Evolutionary conservation across 129 eudicot genomes (phyloP).

Genomic region (Chrysanthemum seticuspe): DNA sequence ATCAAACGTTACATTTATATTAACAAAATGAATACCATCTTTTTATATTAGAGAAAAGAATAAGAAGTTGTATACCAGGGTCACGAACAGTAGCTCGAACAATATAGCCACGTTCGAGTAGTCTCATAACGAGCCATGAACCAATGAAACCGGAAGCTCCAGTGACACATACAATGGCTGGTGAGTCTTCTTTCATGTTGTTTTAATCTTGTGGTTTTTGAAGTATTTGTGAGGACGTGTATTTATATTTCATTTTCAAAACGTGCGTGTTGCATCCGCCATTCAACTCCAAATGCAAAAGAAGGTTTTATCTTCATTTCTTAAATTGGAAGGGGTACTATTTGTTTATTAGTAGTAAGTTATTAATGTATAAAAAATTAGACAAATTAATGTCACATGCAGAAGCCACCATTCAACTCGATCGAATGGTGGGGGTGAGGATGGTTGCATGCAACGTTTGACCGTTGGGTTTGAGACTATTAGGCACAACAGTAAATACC

Average conservation of each 20-base stretch:
- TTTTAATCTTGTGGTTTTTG: background rate
- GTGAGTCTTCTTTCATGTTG: slow-evolving; percentile 29
- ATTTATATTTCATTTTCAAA: no score
- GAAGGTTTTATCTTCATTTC: no score
- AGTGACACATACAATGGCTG: slow-evolving; percentile 71
- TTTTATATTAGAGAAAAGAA: background rate
- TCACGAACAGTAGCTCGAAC: slow-evolving; percentile 88
- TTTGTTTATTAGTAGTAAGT: background rate
- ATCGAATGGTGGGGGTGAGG: slow-evolving; percentile 6
- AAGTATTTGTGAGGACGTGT: no score
- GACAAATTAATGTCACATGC: no score
- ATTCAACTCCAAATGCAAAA: no score
- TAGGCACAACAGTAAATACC: no score
- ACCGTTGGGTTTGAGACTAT: no score
- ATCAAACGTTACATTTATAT: slow-evolving; percentile 1
- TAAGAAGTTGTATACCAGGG: slow-evolving; percentile 42
- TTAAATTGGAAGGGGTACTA: no score
- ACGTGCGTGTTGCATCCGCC: slow-evolving; percentile 33
- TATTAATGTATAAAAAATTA: no score
- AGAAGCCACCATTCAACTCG: background rate
- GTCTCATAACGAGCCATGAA: slow-evolving; percentile 86
- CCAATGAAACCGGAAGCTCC: slow-evolving; percentile 90
- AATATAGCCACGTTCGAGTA: slow-evolving; percentile 70
- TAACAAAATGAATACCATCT: background rate
- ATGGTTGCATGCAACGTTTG: slow-evolving; percentile 1